phyloP scores from a whole-genome alignment of 2,329 filamentous ascomycete species.

The Hirsutella thompsonii region DNA sequence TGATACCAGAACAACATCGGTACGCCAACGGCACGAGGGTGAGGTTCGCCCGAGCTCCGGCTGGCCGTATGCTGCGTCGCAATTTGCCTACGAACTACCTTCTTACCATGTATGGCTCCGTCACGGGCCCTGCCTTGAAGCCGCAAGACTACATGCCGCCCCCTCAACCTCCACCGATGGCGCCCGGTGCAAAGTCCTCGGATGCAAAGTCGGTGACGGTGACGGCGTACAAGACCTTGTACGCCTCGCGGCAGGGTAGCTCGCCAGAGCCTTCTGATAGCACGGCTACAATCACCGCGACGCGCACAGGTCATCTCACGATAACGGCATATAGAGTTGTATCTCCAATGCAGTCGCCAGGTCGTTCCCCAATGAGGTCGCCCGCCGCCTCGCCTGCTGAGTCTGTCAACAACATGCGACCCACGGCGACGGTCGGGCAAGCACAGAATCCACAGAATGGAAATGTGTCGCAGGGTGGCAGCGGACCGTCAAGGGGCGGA shows the following conservation, averaged over 20 bases:
- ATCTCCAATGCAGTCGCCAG: too few species aligned
- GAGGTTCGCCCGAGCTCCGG: not conserved
- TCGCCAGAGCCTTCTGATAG: not conserved
- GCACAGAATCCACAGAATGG: too few species aligned
- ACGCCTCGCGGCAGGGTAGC: not conserved
- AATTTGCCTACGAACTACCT: constrained; percentile 14
- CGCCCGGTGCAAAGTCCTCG: constrained; percentile 4
- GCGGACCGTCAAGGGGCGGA: too few species aligned
- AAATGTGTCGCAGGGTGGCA: too few species aligned
- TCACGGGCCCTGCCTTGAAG: constrained; percentile 11
- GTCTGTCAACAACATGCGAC: too few species aligned
- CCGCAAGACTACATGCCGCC: constrained; percentile 8
- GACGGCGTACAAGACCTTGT: constrained; percentile 1
- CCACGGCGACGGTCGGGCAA: too few species aligned
- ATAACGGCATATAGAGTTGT: too few species aligned
- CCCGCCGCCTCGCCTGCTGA: too few species aligned
- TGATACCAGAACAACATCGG: not conserved
- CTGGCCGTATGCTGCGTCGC: not conserved
- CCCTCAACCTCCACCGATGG: constrained; percentile 15
- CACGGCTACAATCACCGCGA: too few species aligned
- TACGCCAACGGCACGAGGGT: not conserved
- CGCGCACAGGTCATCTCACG: too few species aligned
- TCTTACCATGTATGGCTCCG: constrained; percentile 29
- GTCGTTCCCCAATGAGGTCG: too few species aligned
- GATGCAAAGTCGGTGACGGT: constrained; percentile 1